Percentiles rank a stretch among this genome's conserved stretches.
Evolutionary conservation across 192 early-diverging fungal species (phyloP).

Genomic region (Rhizoclosmatium sp.): DNA sequence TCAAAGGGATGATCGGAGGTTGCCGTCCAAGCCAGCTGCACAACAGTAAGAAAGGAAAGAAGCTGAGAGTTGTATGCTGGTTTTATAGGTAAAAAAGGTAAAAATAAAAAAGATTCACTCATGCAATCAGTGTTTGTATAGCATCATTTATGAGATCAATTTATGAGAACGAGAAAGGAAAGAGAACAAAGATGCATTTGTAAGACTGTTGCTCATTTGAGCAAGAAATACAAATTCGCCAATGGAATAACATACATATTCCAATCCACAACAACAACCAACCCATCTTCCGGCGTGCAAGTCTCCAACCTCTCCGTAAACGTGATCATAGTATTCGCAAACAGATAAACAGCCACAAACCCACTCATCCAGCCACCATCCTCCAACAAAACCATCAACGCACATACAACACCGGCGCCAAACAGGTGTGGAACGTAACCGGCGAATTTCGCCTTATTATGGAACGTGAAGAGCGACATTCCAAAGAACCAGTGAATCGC

Average conservation of each 20-base stretch:
- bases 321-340: slow-evolving; percentile 11
- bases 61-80: too few species aligned
- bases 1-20: too few species aligned
- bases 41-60: too few species aligned
- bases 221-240: slow-evolving; percentile 24
- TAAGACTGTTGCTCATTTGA: slow-evolving; percentile 1
- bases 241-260: slow-evolving; percentile 15
- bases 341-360: not conserved
- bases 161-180: too few species aligned
- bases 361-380: slow-evolving; percentile 27
- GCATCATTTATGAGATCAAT: too few species aligned
- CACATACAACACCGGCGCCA: slow-evolving; percentile 7
- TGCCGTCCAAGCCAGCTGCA: too few species aligned
- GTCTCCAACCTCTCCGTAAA: not conserved
- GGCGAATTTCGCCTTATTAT: slow-evolving; percentile 15
- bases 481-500: slow-evolving; percentile 25
- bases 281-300: not conserved
- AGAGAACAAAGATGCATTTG: too few species aligned
- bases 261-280: slow-evolving; percentile 23
- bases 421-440: slow-evolving; percentile 9
- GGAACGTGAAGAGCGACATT: slow-evolving; percentile 30
- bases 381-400: slow-evolving; percentile 35
- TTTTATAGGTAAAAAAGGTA: too few species aligned
- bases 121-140: too few species aligned
- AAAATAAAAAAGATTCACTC: too few species aligned